phyloP scores from a whole-genome alignment of 1,139 yeast species.

The Yamadazyma buinensis region DNA sequence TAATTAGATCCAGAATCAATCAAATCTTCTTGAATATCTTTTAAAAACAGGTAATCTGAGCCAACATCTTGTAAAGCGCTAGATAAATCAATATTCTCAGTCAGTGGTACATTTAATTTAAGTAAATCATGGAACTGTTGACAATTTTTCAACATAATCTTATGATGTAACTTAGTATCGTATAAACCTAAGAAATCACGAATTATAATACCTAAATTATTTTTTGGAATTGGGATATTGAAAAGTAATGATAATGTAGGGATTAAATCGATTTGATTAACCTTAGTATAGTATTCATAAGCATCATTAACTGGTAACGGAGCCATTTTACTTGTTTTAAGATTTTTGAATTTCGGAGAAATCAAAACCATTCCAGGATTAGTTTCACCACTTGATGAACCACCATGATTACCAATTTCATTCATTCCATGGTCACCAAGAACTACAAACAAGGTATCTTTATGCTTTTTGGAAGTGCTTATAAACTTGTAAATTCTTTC shows the following conservation, averaged over 20 bases:
- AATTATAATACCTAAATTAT: constrained; percentile 74
- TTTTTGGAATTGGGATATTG: constrained; percentile 80
- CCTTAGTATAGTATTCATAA: constrained; percentile 47
- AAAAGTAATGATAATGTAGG: constrained; percentile 76
- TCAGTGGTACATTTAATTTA: constrained; percentile 9
- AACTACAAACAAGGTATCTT: constrained; percentile 66
- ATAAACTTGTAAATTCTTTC: constrained; percentile 47
- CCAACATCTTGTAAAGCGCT: constrained; percentile 13
- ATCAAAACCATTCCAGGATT: constrained; percentile 74
- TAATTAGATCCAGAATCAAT: constrained; percentile 75
- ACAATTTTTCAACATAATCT: constrained; percentile 53
- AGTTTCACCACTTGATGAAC: constrained; percentile 88
- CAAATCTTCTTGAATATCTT: constrained; percentile 49
- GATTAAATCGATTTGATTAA: constrained; percentile 84
- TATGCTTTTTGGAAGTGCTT: constrained; percentile 13
- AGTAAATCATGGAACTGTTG: constrained; percentile 49
- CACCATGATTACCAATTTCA: constrained; percentile 93
- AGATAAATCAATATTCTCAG: constrained; percentile 1
- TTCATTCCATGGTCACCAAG: constrained; percentile 98
- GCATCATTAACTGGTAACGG: constrained; percentile 37
- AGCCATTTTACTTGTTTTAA: constrained; percentile 20
- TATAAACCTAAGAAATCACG: constrained; percentile 54
- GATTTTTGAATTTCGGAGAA: constrained; percentile 51
- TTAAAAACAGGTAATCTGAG: constrained; percentile 38
- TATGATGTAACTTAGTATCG: constrained; percentile 32